Evolutionary conservation across 2,329 filamentous ascomycete species (phyloP), one percentile per base, ranked within the genome.

Genomic region (Venturiaceae sp.): DNA sequence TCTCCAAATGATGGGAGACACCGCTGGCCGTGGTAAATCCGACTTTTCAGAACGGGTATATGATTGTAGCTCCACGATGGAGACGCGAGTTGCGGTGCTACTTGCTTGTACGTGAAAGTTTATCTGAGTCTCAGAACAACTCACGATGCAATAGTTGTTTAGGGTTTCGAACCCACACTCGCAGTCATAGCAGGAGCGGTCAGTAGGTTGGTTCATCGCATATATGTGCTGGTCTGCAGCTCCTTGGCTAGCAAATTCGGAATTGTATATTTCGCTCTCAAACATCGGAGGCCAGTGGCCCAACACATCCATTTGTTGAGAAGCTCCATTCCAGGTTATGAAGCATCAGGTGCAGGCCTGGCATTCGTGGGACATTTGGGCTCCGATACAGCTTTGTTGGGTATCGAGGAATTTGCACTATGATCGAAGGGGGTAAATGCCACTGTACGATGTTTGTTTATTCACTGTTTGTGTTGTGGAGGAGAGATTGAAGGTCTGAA

Each of bases 1-100:
- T 68, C 62, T 87, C 84, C 0, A 86, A 67, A 61, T 87, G 81
- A 64, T 83, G 73, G 0, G 71, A 65, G 4, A 85, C 62, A 3
- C 81, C 83, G 1, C 77, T 80, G 1, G 82, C 80, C 0, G 78
- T 77, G 9, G 75, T 69, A 61, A 74, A 81, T 2, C 8, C 30
- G 2, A 52, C 60, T 36, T 71, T 65, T 68, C 84, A 87, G 64
- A 82, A 85, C 0, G 79, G 83, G 55, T 84, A 87, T 0, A 44
- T 1, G 7, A 83, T 66, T 1, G 66, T 66, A 0, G 53, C 60
- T 57, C 77, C 76, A 0, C 71, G 71, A 64, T 87, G 83, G 50
- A 67, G 64, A 5, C 69, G 70, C 0, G 81, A 84, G 28, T 78
- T 79, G 2, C 81, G 70, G 61, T 86, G 83, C 82, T 85, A 9